Evolutionary conservation across 2,329 filamentous ascomycete species (phyloP), one percentile per base, ranked within the genome.

Genomic region (Phialophora verrucosa): DNA sequence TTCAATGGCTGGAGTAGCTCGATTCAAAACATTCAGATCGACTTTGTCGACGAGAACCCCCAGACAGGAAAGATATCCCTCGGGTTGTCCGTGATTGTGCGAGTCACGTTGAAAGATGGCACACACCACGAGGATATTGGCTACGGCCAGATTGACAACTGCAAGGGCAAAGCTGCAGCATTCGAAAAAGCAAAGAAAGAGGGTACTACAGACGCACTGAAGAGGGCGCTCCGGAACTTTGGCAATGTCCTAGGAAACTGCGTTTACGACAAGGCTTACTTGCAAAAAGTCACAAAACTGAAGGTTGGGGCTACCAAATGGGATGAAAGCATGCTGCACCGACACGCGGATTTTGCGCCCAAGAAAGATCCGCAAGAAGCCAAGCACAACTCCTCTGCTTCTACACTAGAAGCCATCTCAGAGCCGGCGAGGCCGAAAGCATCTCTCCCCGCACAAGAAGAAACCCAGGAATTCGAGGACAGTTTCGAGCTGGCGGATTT

Each of bases 161-260:
- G 90, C 78, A 96, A 94, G 79, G 91, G 92, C 63, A 99, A 99
- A 80, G 94, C 93, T 2, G 90, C 91, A 59, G 95, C 94, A 0
- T 99, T 98, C 74, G 95, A 99, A 77, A 99, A 99, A 80, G 93
- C 95, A 0, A 99, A 98, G 82, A 99, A 99, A 78, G 93, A 98
- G 81, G 96, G 92, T 7, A 96, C 93, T 2, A 98, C 96, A 10
- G 95, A 99, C 79, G 95, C 89, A 1, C 77, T 99, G 75, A 99
- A 99, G 80, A 86, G 95, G 71, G 88, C 95, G 1, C 77, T 99
- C 74, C 86, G 94, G 66, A 97, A 89, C 70, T 99, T 99, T 78
- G 95, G 95, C 66, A 98, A 98, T 74, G 90, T 98, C 17, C 83
- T 99, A 62, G 95, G 95, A n/a, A 99, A 98, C 76, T 99, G 95